Base-by-base conservation (phyloP, 1,284 basidiomycete genomes). In the Tremellales sp. region DNA sequence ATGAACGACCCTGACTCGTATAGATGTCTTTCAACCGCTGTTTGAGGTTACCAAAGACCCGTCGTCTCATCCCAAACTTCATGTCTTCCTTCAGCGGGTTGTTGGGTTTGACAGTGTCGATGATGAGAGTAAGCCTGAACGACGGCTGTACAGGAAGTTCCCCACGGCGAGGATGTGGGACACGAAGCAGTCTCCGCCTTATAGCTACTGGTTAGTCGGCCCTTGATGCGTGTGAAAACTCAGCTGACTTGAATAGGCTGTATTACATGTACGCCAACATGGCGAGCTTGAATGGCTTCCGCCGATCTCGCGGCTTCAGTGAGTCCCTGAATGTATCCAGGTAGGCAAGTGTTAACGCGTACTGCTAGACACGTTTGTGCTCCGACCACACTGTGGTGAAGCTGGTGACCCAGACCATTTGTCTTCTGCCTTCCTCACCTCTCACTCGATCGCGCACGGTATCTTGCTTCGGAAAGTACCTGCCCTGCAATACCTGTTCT, bases 231-330 rank as follows among this genome's bases (percentile, higher is more conserved):
- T 24, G 25, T 27, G 19, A 22, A 4, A 44, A 1, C 25, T n/a
- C 11, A 13, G 17, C 8, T 4, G 31, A 39, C 29, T n/a, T n/a
- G 39, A 15, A 17, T 44, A 91, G 89, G 90, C 78, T 94, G 17
- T 98, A 97, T 76, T 97, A 98, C 73, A 90, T 97, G 84, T 98
- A 86, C 67, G 90, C 92, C 17, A 98, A 97, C 70, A 89, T 97
- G 78, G 82, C 90, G 3, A 93, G 89, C 60, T 77, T 98, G 52
- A 98, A 98, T 70, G 84, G 88, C 48, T 98, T 92, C 92, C 81
- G 96, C 37, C 81, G 80, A 50, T 76, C 78, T 19, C 80, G 94
- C 35, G 91, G 92, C 4, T 98, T 98, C 77, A 97, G 91, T 93
- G 61, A 62, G 86, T 79, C 33, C 22, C 17, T 11, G 29, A 3